Percentiles rank a stretch among this genome's conserved stretches.
phyloP scores from a whole-genome alignment of 2,329 filamentous ascomycete genomes.

The Pestalotiopsis sp. region DNA sequence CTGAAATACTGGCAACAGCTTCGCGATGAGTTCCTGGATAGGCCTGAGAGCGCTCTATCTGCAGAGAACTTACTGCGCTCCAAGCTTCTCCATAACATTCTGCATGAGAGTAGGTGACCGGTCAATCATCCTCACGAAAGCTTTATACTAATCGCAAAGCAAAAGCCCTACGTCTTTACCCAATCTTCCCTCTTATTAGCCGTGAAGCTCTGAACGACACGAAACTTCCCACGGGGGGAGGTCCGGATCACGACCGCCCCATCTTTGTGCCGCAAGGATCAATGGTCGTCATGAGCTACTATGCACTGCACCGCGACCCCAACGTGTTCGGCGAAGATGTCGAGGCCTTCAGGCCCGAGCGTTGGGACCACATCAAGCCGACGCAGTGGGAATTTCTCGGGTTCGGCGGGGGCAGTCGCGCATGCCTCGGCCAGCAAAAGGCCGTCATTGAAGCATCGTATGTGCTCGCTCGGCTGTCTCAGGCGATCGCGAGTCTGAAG shows the following conservation, averaged over 20 bases:
- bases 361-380: slow-evolving; percentile 16
- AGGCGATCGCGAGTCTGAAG: slow-evolving; percentile 2
- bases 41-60: background rate
- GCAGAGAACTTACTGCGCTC: slow-evolving; percentile 6
- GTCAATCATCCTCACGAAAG: background rate
- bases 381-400: slow-evolving; percentile 15
- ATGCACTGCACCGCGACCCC: slow-evolving; percentile 15
- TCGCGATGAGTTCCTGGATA: slow-evolving; percentile 12
- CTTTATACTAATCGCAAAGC: background rate
- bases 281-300: slow-evolving; percentile 12
- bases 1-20: slow-evolving; percentile 14
- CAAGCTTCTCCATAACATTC: slow-evolving; percentile 11
- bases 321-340: slow-evolving; percentile 15
- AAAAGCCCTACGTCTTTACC: slow-evolving; percentile 15
- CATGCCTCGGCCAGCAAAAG: slow-evolving; percentile 16
- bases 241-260: slow-evolving; percentile 2
- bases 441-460: slow-evolving; percentile 15
- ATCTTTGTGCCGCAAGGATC: slow-evolving; percentile 15
- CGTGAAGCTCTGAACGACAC: slow-evolving; percentile 13
- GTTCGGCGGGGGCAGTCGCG: slow-evolving; percentile 15
- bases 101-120: slow-evolving; percentile 13
- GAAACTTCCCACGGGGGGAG: slow-evolving; percentile 14
- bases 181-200: slow-evolving; percentile 14
- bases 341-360: slow-evolving; percentile 16
- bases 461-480: slow-evolving; percentile 13